These are phyloP conservation scores for Filobasidium wieringae DNA, from an alignment of 768 basidiomycete genomes.

Conservation along the genomic window DNA sequence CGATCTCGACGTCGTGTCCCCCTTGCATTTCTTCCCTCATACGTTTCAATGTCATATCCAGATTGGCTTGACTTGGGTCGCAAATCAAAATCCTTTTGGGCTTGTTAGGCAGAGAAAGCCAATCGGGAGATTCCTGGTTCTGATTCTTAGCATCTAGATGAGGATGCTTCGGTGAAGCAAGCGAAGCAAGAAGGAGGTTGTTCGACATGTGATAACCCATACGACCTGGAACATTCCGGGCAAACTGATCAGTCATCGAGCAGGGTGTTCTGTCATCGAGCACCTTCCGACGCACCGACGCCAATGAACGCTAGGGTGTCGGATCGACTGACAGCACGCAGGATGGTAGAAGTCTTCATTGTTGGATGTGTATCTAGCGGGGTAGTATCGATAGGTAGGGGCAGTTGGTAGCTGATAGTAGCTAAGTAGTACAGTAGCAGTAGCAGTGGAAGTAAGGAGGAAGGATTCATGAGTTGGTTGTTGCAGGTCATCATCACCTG, in stretches of 20 bases:
- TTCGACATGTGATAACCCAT: conserved; percentile 12
- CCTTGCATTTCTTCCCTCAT: neutral
- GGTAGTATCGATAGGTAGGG: no score
- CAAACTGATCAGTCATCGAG: no score
- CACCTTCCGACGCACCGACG: conserved; percentile 1
- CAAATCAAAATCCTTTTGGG: conserved; percentile 2
- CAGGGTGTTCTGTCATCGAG: no score
- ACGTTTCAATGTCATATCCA: neutral
- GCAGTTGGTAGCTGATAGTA: no score
- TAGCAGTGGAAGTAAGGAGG: no score
- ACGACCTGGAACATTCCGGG: neutral
- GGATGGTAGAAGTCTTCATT: no score
- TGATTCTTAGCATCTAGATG: neutral
- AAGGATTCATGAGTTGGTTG: no score
- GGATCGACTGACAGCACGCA: neutral
- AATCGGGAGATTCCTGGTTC: neutral
- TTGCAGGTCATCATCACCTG: no score
- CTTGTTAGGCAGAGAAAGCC: neutral
- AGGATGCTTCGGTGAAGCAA: neutral
- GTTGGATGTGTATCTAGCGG: no score
- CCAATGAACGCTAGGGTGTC: conserved; percentile 10
- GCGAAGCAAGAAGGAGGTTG: conserved; percentile 3
- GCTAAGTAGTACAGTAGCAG: no score
- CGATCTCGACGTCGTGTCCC: neutral
- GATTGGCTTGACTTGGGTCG: conserved; percentile 1